Conservation (phyloP, 805 yeast species). For the Candida incommunis region DNA sequence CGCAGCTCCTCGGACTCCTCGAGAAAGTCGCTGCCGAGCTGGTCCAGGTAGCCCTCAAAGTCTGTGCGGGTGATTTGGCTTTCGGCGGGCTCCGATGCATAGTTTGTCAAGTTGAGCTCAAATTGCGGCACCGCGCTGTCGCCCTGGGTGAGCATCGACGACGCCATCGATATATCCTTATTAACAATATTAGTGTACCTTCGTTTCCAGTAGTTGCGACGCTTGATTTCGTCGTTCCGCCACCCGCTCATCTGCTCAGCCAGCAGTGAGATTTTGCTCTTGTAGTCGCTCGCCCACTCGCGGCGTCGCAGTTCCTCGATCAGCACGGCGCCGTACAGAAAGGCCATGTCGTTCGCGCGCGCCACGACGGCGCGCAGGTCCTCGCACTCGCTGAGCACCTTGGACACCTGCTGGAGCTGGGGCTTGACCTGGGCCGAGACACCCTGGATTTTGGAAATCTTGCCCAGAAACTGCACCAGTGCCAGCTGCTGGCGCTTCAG, state of each 20-base stretch:
- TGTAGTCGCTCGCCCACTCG: slow-evolving; percentile 15
- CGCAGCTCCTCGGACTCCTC: slow-evolving; percentile 14
- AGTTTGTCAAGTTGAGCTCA: neutral
- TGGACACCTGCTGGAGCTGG: slow-evolving; percentile 13
- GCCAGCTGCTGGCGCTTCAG: neutral
- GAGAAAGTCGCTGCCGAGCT: slow-evolving; percentile 10
- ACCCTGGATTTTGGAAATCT: slow-evolving; percentile 16
- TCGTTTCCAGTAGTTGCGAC: slow-evolving; percentile 47
- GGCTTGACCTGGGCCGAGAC: slow-evolving; percentile 16
- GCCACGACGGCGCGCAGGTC: slow-evolving; percentile 18
- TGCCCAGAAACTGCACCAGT: slow-evolving; percentile 6
- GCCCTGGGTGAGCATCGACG: neutral
- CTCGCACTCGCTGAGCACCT: slow-evolving; percentile 15
- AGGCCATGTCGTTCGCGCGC: slow-evolving; percentile 22
- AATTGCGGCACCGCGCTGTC: neutral
- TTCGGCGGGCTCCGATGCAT: neutral
- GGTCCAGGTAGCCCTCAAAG: neutral
- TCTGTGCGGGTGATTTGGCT: neutral
- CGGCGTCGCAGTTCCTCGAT: slow-evolving; percentile 21
- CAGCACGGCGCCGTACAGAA: slow-evolving; percentile 23
- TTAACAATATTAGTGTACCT: slow-evolving; percentile 27
- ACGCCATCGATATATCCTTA: neutral
- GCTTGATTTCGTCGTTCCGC: slow-evolving; percentile 40
- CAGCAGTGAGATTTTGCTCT: slow-evolving; percentile 11
- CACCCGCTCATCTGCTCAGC: slow-evolving; percentile 44